Evolutionary conservation across 2,329 filamentous ascomycete genomes (phyloP), one percentile per base, ranked within the genome.

Genomic region (Paramyrothecium roridum): DNA sequence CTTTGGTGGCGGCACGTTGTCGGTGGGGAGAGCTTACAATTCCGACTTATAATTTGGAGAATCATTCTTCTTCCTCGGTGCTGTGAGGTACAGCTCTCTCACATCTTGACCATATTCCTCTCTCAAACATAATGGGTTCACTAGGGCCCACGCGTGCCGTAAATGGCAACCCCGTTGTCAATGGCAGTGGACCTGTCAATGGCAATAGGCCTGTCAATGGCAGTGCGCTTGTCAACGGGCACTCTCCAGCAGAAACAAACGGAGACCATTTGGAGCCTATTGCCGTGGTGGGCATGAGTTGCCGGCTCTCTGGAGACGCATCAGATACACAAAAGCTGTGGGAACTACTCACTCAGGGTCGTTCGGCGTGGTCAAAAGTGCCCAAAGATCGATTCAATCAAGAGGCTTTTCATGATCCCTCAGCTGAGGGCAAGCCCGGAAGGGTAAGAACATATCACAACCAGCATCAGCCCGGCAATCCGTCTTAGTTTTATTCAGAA

Each of bases 271-370:
- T 45, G 26, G 53, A 54, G 34, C 53, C 53, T 33, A 51, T 54
- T 20, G 53, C 53, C 48, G 30, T 54, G 6, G 40, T 54, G 22
- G 53, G 53, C 23, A 45, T 54, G 48, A 54, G 53, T 22, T 54
- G 53, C 43, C 37, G 53, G 23, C 30, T 51, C 23, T 34, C 53
- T 16, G 53, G 53, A 23, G 40, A 47, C 40, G 53, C 53, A 22
- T 16, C 33, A 16, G 21, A 47, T 37, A 45, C 53, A 11, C 21
- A 46, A 46, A 52, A 52, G 23, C 37, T 54, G 11, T 54, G 53
- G 53, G 48, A 54, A 46, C 26, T 54, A 12, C 48, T 54, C 33
- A 46, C 7, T 10, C 48, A 51, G 37, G 53, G 53, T 46, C n/a
- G 48, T 12, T 51, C 48, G n/a, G 53, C 53, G 13, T 54, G 53